Base-by-base conservation (phyloP, 2,329 filamentous ascomycete species). In the Botryotinia convoluta region DNA sequence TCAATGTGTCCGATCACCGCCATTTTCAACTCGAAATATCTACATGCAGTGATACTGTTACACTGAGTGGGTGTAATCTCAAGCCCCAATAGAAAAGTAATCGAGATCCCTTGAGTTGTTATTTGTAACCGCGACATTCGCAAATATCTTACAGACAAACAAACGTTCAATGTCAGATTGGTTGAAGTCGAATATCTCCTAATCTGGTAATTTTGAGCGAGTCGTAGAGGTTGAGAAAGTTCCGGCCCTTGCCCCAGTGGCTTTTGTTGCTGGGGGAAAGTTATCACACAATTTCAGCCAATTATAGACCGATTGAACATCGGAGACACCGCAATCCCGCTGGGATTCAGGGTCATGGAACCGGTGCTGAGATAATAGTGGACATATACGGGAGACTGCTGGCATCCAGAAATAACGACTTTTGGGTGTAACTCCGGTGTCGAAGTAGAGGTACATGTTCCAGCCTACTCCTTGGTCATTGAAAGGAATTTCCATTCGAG, bases 191-290 rank as follows among this genome's bases (percentile, higher is more conserved):
- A 32, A 29, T 32, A 63, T 63, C 61, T 32, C 61, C 39, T 22
- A n/a, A 44, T 63, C 18, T n/a, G n/a, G 61, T 20, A 63, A 63
- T 26, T 63, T 63, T 63, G n/a, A 44, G 61, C 61, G 61, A 63
- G 37, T 20, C 26, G 7, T 42, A 37, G n/a, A 35, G 22, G 35
- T 62, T 42, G 35, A 54, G 22, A 42, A n/a, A 45, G 16, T 64
- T 45, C 18, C n/a, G 32, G 3, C 62, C 37, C 26, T 14, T 39
- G 37, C 16, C 64, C 45, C 26, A 54, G 45, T 64, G 61, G 61
- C 61, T 64, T 64, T 45, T 64, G 18, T 67, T 67, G 45, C 32
- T 68, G 45, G 35, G 35, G 37, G n/a, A 54, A 39, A 54, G 48
- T 54, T 39, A 26, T 68, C 26, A 68, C 45, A 29, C 26, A 54